Base-by-base conservation (phyloP, 306 rosid species). In the Cucumis cinereus region DNA sequence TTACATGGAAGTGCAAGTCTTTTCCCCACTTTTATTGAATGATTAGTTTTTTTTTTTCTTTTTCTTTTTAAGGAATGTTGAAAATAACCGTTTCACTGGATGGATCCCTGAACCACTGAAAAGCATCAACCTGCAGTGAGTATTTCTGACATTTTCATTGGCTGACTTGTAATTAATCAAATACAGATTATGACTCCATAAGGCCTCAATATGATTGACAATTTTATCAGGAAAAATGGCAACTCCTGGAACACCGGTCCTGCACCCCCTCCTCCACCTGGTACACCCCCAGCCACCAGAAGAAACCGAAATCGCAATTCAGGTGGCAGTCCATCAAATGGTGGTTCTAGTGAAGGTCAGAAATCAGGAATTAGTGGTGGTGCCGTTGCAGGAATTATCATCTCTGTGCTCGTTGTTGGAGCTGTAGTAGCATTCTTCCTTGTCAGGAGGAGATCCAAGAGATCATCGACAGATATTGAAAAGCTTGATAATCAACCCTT, bases 231-330 rank as follows among this genome's bases (percentile, higher is more conserved):
- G 81, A 84, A 43, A 80, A 81, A 80, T 45, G 97, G 97, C 28
- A 94, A 94, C 82, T 9, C 77, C 1, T 94, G 91, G 93, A 94
- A 45, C 81, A 85, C 99, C 9, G 96, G 96, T 30, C 88, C 97
- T 81, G 97, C 99, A 56, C 99, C 99, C 45, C 99, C 99, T 67
- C 99, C 97, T 54, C 99, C 99, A 63, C 99, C 99, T 52, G 99
- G 99, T 47, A 89, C 97, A 19, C 97, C 97, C 57, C 97, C 95
- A 59, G 69, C 83, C 55, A 67, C 75, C 57, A 80, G 77, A 81
- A 57, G 70, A 61, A 63, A 20, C 45, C 86, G 80, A 61, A 81
- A 60, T 79, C 94, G 69, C 79, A 81, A 80, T 24, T 79, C 93
- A 54, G 89, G 86, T 50, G 79, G 78, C 56, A 74, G 78, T 70